Percentiles rank a stretch among this genome's conserved stretches.
phyloP scores from a whole-genome alignment of 1,284 basidiomycete genomes.

The Heliocybe sulcata region DNA sequence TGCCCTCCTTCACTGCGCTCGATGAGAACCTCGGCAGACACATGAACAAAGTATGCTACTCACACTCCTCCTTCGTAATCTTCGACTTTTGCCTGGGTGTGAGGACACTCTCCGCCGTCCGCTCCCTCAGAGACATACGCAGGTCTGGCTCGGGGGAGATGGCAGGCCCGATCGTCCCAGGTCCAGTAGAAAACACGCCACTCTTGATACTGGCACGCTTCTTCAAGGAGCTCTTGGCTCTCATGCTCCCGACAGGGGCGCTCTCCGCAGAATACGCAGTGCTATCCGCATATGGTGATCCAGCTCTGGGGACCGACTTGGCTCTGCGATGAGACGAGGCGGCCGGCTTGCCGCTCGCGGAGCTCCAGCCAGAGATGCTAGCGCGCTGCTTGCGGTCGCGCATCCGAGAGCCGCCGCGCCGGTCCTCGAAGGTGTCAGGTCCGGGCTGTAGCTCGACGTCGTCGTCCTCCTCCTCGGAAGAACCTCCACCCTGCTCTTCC shows the following conservation, averaged over 20 bases:
- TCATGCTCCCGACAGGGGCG: background rate
- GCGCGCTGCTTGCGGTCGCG: background rate
- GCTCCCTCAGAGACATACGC: constrained; percentile 26
- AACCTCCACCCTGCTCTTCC: background rate
- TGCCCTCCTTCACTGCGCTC: constrained; percentile 36
- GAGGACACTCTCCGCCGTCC: constrained; percentile 33
- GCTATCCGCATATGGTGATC: background rate
- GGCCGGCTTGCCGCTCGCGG: background rate
- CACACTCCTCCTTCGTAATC: constrained; percentile 41
- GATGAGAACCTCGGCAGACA: background rate
- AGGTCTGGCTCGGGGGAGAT: constrained; percentile 26
- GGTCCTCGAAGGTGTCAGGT: background rate
- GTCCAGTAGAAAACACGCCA: constrained; percentile 41
- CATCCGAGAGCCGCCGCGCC: background rate
- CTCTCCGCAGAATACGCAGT: background rate
- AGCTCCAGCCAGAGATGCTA: background rate
- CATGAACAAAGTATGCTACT: constrained; percentile 10
- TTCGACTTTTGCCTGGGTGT: constrained; percentile 37
- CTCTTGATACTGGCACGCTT: constrained; percentile 8
- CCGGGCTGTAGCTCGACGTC: too few species aligned
- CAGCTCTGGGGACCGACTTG: background rate
- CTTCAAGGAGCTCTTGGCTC: background rate
- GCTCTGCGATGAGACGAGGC: background rate
- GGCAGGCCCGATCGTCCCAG: constrained; percentile 35
- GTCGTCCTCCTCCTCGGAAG: background rate